These are phyloP conservation scores for Aotearoamyces nothofagi DNA, from an alignment of 2,329 filamentous ascomycete genomes.

Conservation along the genomic window DNA sequence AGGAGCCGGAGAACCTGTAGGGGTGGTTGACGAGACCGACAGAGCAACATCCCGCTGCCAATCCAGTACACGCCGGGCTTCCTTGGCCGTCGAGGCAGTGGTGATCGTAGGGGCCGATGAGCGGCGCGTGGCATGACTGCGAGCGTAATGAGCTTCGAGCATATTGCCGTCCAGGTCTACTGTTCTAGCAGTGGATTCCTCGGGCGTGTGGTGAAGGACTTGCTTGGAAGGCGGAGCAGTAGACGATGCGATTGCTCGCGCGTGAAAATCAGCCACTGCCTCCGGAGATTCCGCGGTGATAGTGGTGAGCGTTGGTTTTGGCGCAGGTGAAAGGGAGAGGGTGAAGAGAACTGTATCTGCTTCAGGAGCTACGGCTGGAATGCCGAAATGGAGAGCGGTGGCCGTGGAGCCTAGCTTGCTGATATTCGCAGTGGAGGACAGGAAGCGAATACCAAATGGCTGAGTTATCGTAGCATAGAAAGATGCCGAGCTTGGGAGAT, in stretches of 20 bases:
- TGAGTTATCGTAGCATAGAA: slow-evolving; percentile 73
- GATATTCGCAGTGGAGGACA: slow-evolving; percentile 24
- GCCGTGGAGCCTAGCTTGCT: too few species aligned
- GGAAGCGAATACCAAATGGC: slow-evolving; percentile 61
- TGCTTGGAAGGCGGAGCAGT: slow-evolving; percentile 1
- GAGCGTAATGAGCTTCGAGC: slow-evolving; percentile 58
- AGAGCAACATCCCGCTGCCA: slow-evolving; percentile 25
- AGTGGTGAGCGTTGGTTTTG: slow-evolving; percentile 35
- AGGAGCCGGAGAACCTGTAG: slow-evolving; percentile 1
- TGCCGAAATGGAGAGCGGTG: slow-evolving; percentile 20
- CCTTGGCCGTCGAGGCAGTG: slow-evolving; percentile 13
- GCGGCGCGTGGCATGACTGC: slow-evolving; percentile 10
- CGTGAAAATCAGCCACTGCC: slow-evolving; percentile 58
- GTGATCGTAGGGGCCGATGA: not conserved
- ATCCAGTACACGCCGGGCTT: slow-evolving; percentile 24
- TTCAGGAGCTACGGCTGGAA: slow-evolving; percentile 21
- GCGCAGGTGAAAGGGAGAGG: slow-evolving; percentile 27
- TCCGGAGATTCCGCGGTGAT: slow-evolving; percentile 52
- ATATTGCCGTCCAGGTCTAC: slow-evolving; percentile 73
- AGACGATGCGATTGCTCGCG: slow-evolving; percentile 24
- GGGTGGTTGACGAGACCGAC: slow-evolving; percentile 7
- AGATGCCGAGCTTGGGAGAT: slow-evolving; percentile 65
- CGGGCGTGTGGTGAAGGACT: slow-evolving; percentile 2
- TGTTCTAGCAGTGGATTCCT: slow-evolving; percentile 33
- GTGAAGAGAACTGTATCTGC: slow-evolving; percentile 20